Percentiles rank a stretch among this genome's conserved stretches.
Conservation (phyloP, 2,329 filamentous ascomycete species). For the Fusarium palustre region DNA sequence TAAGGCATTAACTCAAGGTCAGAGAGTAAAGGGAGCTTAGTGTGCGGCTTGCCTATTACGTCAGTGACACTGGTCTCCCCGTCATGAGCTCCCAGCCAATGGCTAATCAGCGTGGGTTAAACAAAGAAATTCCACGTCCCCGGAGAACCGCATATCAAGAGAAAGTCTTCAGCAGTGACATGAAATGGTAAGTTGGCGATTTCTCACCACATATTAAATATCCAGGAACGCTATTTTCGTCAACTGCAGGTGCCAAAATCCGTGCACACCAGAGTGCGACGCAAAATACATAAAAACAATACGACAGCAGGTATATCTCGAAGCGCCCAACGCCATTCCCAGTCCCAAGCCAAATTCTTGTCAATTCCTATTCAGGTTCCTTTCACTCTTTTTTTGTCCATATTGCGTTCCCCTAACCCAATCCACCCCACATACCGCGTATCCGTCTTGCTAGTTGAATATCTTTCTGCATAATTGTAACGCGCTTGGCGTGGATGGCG, state of each 20-base stretch:
- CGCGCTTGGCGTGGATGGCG: constrained; percentile 95
- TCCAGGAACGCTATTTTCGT: background rate
- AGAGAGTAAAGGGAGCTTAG: constrained; percentile 10
- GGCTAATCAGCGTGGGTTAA: constrained; percentile 24
- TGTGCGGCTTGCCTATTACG: constrained; percentile 36
- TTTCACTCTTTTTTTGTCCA: background rate
- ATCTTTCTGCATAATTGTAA: constrained; percentile 98
- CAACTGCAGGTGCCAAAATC: background rate
- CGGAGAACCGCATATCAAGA: background rate
- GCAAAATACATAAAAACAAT: constrained; percentile 28
- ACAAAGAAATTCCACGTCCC: constrained; percentile 26
- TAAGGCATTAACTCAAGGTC: constrained; percentile 3
- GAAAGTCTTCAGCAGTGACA: background rate
- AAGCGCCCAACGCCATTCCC: constrained; percentile 38
- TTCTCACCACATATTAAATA: constrained; percentile 21
- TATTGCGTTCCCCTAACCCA: constrained; percentile 58
- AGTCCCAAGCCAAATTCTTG: constrained; percentile 27
- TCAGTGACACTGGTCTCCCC: constrained; percentile 28
- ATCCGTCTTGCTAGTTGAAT: constrained; percentile 91
- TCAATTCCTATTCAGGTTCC: constrained; percentile 9
- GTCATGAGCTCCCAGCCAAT: constrained; percentile 39
- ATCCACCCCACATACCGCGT: constrained; percentile 79
- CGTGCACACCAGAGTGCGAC: constrained; percentile 4
- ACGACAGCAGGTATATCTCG: constrained; percentile 42
- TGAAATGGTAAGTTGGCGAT: constrained; percentile 12